Percentiles rank a stretch among this genome's conserved stretches.
phyloP scores from a whole-genome alignment of 352 stramenopile species.

The Phytophthora sp. region DNA sequence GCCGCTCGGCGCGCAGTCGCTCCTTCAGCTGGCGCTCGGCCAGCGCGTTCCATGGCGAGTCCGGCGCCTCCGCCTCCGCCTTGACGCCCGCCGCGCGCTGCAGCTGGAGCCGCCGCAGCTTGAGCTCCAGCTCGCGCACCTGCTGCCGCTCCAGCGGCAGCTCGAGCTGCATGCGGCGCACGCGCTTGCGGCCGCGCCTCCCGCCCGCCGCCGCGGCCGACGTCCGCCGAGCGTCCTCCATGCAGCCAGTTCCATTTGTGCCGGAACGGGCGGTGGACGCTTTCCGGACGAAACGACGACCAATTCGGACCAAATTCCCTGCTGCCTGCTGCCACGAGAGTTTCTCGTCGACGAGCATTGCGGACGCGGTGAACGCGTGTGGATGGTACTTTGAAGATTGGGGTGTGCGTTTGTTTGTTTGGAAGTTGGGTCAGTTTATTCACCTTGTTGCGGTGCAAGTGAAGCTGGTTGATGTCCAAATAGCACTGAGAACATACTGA shows the following conservation, averaged over 20 bases:
- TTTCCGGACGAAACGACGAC: too few species aligned
- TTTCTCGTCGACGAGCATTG: too few species aligned
- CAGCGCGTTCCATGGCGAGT: conserved; percentile 26
- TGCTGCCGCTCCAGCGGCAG: conserved; percentile 36
- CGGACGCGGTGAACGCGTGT: too few species aligned
- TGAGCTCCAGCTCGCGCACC: conserved; percentile 37
- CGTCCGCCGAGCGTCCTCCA: conserved; percentile 10
- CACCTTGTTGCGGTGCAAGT: too few species aligned
- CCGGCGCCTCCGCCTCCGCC: background rate
- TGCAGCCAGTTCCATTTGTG: conserved; percentile 13
- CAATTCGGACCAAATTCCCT: conserved; percentile 2
- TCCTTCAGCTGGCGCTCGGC: conserved; percentile 35
- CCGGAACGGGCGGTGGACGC: background rate
- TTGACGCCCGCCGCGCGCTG: background rate
- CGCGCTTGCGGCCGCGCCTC: conserved; percentile 20
- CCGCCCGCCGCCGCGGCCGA: conserved; percentile 4
- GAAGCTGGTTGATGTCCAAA: too few species aligned
- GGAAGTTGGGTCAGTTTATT: too few species aligned
- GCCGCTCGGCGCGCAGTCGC: conserved; percentile 24
- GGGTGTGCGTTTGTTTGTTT: too few species aligned
- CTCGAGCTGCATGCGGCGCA: conserved; percentile 32
- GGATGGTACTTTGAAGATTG: too few species aligned
- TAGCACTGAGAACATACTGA: too few species aligned
- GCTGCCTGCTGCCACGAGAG: too few species aligned
- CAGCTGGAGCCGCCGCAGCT: conserved; percentile 28